Base-by-base conservation (phyloP, 768 basidiomycete genomes). In the Leucocoprinus leucothites region DNA sequence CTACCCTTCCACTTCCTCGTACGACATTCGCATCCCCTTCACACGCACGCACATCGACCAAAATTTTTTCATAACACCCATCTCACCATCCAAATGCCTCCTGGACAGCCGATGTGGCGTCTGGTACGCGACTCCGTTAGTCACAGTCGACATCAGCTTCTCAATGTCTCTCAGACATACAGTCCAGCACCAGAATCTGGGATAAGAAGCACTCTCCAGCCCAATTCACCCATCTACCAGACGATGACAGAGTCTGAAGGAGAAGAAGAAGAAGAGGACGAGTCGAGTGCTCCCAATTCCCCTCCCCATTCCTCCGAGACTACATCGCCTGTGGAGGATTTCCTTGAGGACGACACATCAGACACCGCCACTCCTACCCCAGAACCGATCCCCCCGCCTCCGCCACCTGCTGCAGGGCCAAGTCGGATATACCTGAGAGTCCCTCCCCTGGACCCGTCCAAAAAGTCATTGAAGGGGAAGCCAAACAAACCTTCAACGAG, bases 171-270 rank as follows among this genome's bases (percentile, higher is more conserved):
- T 21, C 35, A 53, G 52, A 38, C 52, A 36, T 53, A 53, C 34
- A 53, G 52, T 25, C 52, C 52, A 9, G 52, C 52, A 11, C 52
- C 52, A 3, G 52, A 53, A 38, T 53, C 52, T 2, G 44, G 52
- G 28, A 53, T 53, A 22, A 28, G 52, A 24, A 53, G 52, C 22
- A 53, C 52, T 25, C 18, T 53, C 6, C 52, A 53, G 35, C 52
- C 52, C 6, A 25, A 28, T 19, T 53, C 52, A 6, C 44, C 21
- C 8, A 16, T 53, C 52, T 46, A 53, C 31, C 42, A 53, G n/a
- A 35, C 24, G 3, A 19, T 16, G 7, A 28, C 28, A 13, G 28
- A 52, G 25, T 52, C 51, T 14, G 51, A 52, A n/a, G n/a, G n/a
- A 21, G 51, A 31, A 18, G 51, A 52, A 18, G 19, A 14, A 16